Evolutionary conservation across 352 stramenopile genomes (phyloP).

Genomic region (Phytopythium delawarense): DNA sequence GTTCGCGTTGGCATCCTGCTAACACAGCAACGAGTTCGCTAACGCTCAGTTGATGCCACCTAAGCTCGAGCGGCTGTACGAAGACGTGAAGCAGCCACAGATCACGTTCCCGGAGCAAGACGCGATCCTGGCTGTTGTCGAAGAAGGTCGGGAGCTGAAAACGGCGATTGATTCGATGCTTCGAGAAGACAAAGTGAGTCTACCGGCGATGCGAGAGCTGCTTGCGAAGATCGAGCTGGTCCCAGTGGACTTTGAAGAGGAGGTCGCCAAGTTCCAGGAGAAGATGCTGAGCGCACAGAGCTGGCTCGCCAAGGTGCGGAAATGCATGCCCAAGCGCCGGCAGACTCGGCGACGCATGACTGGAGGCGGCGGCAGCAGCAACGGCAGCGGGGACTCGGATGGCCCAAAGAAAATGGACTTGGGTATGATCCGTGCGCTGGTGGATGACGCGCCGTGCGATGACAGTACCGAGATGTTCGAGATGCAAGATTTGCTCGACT

Average conservation of each 20-base stretch:
- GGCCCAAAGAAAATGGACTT: constrained; percentile 78
- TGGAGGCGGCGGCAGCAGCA: not conserved
- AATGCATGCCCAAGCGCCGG: constrained; percentile 81
- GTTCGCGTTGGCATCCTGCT: not conserved
- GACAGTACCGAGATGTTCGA: constrained; percentile 85
- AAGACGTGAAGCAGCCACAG: constrained; percentile 30
- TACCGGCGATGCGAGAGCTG: constrained; percentile 76
- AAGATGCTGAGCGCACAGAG: constrained; percentile 85
- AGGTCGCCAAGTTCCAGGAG: constrained; percentile 75
- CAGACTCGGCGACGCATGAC: constrained; percentile 31
- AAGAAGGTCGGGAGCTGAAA: constrained; percentile 59
- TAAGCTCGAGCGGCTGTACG: constrained; percentile 44
- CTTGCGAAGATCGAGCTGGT: constrained; percentile 79
- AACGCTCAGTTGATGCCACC: not conserved
- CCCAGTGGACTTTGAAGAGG: constrained; percentile 79
- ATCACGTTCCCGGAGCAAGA: constrained; percentile 64
- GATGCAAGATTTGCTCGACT: constrained; percentile 88
- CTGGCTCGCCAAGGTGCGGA: constrained; percentile 83
- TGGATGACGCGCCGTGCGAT: constrained; percentile 84
- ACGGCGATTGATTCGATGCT: constrained; percentile 64
- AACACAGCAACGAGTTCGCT: not conserved
- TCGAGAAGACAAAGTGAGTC: constrained; percentile 75
- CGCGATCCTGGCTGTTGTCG: constrained; percentile 40
- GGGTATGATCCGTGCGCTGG: constrained; percentile 68
- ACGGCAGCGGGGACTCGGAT: constrained; percentile 18